Conservation (phyloP, 163 green algal genomes). For the Chlamydomonas reinhardtii region DNA sequence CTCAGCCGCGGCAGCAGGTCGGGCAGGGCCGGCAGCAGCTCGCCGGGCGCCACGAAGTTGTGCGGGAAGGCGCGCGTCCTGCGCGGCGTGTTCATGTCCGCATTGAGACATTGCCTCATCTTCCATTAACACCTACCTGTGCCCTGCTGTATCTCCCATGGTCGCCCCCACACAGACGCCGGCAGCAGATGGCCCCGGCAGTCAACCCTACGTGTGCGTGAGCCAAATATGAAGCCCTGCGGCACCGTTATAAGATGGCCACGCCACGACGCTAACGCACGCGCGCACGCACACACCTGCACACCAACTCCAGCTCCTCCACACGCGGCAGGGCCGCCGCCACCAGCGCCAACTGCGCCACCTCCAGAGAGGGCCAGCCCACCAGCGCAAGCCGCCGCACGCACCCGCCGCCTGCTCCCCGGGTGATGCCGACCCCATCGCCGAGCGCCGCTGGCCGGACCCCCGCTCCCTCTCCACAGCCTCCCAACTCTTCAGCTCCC, state of each 20-base stretch:
- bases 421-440: no score
- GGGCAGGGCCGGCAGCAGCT: not conserved
- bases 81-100: no score
- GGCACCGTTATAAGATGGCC: no score
- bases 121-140: no score
- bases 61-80: conserved; percentile 40
- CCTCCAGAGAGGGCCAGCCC: conserved; percentile 10
- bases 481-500: not conserved
- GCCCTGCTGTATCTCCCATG: no score
- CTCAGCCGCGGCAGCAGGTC: not conserved
- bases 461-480: not conserved
- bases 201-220: no score
- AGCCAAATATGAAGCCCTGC: no score
- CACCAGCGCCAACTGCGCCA: not conserved
- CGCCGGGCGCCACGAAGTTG: not conserved
- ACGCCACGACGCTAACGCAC: no score
- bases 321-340: not conserved
- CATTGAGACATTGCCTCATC: no score
- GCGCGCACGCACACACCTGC: not conserved
- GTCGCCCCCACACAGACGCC: no score
- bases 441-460: no score
- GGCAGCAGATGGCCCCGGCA: no score
- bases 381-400: not conserved
- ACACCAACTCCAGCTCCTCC: not conserved
- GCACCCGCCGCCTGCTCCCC: not conserved